phyloP scores from a whole-genome alignment of 108 stramenopile species.

The Skeletonema tropicum region DNA sequence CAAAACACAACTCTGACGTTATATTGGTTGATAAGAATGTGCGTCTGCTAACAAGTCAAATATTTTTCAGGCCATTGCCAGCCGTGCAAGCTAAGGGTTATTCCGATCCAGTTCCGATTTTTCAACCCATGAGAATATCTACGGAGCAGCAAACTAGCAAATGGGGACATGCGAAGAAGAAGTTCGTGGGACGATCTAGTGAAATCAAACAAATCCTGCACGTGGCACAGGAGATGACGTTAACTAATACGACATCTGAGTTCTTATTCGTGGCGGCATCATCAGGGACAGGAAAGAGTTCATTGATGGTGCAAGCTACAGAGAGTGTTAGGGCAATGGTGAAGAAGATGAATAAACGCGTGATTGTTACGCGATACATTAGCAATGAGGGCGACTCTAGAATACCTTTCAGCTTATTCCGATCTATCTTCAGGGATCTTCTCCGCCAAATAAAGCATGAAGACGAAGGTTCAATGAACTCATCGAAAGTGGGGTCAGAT shows the following conservation, averaged over 20 bases:
- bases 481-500: conserved; percentile 4
- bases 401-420: conserved; percentile 68
- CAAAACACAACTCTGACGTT: conserved; percentile 63
- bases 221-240: conserved; percentile 48
- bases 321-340: conserved; percentile 54
- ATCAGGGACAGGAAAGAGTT: conserved; percentile 67
- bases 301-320: conserved; percentile 56
- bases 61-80: conserved; percentile 61
- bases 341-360: conserved; percentile 33
- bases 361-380: conserved; percentile 59
- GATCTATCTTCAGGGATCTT: conserved; percentile 58
- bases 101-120: conserved; percentile 71
- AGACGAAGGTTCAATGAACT: conserved; percentile 34
- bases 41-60: conserved; percentile 51
- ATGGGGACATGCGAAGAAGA: conserved; percentile 49
- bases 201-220: conserved; percentile 60
- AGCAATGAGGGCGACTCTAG: conserved; percentile 64
- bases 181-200: conserved; percentile 64
- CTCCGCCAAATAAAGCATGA: conserved; percentile 31
- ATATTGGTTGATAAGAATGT: conserved; percentile 72
- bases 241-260: conserved; percentile 17
- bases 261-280: conserved; percentile 49
- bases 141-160: conserved; percentile 18
- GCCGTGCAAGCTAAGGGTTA: conserved; percentile 76
- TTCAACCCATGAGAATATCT: conserved; percentile 61